Evolutionary conservation across 164 flowering plant species (phyloP), one percentile per base, ranked within the genome.

Genomic region (Warburgia ugandensis): DNA sequence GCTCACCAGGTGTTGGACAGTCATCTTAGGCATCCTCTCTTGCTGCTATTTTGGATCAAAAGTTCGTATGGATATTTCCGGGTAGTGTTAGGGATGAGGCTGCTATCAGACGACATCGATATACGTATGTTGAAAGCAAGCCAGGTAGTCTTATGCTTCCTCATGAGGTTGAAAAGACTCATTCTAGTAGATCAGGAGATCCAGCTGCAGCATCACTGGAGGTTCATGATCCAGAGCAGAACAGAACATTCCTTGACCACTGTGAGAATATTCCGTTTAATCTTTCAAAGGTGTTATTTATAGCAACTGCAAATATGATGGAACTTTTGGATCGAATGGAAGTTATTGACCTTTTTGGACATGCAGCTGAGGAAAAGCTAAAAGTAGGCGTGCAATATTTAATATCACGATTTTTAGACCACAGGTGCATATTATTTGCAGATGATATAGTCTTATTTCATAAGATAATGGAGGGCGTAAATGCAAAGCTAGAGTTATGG

Each of bases 21-120:
- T 89, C 99, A 44, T 94, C 99, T 52, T 67, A 89, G 70, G 99
- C 96, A 53, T 81, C 97, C 68, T 94, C 99, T 16, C 83, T 94
- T 69, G 99, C 97, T 63, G 75, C 94, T 67, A 90, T 97, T 52
- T 70, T 94, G 68, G 88, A 83, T 38, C 78, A 97, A 66, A 94
- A 89, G 61, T 94, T 86, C 69, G 60, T 94, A 2, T 80, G 97
- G 43, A 84, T 94, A 67, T 89, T 97, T 35, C 94, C 89, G 51
- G 99, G 99, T 62, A 97, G 99, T 64, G 96, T 94, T 25, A 94
- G 89, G 68, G 99, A 94, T 68, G 99, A 94, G 68, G 99, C 99
- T 68, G 99, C 89, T 73, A 84, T 94, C 33, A 84, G 99, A 75
- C 97, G 99, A 48, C 99, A 94, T 50, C 71, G 99, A 57, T 75